These are phyloP conservation scores for Aspergillus saccharolyticus DNA, from an alignment of 495 filamentous ascomycete species.

Conservation along the genomic window DNA sequence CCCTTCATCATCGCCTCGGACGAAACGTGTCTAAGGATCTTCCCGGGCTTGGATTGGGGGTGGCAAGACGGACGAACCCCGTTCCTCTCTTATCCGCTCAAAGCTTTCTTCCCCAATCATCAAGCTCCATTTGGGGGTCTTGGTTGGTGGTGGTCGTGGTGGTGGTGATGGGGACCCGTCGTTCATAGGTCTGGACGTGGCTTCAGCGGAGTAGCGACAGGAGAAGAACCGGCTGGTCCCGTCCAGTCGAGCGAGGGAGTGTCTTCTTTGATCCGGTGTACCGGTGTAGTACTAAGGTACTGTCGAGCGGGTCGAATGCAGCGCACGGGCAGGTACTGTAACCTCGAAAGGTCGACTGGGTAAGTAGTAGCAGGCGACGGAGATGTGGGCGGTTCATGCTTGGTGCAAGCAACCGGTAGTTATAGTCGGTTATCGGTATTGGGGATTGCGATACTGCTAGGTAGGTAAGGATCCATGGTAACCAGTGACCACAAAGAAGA, in stretches of 20 bases:
- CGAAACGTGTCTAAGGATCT: background rate
- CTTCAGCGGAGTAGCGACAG: background rate
- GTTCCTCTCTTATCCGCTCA: background rate
- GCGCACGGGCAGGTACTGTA: background rate
- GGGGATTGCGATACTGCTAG: too few species aligned
- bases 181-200: background rate
- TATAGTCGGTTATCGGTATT: too few species aligned
- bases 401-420: background rate
- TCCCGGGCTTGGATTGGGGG: background rate
- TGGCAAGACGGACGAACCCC: background rate
- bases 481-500: too few species aligned
- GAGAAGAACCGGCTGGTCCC: background rate
- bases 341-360: background rate
- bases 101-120: background rate
- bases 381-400: background rate
- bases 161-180: background rate
- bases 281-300: background rate
- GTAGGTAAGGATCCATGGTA: too few species aligned
- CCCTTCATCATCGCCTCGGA: background rate
- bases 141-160: background rate
- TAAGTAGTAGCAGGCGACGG: background rate
- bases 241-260: background rate
- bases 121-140: background rate
- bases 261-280: background rate
- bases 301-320: background rate